A percentile compares a stretch with the other conserved stretches of the same genome.
phyloP scores from a whole-genome alignment of 371 early-diverging fungal genomes.

The Coemansia sp. region DNA sequence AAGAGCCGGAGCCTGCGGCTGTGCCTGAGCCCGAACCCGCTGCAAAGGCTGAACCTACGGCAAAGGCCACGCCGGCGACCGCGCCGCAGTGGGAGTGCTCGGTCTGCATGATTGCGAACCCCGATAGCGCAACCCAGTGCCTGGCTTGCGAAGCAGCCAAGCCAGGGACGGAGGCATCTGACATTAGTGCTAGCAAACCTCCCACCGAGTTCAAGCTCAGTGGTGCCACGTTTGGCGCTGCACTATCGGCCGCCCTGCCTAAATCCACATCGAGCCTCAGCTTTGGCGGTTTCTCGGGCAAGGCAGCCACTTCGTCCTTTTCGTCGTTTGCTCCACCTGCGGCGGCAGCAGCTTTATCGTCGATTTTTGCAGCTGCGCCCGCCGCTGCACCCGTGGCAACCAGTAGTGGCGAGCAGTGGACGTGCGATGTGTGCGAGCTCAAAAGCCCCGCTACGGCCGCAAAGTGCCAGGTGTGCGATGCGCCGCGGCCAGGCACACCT shows the following conservation, averaged over 20 bases:
- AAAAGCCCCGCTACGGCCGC: constrained; percentile 10
- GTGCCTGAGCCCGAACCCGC: not conserved
- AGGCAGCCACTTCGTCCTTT: not conserved
- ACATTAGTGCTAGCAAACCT: too few relatives aligned
- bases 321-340: not conserved
- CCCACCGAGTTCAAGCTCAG: constrained; percentile 9
- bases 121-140: constrained; percentile 14
- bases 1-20: not conserved
- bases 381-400: not conserved
- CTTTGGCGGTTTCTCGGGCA: not conserved
- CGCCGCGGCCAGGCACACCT: constrained; percentile 9
- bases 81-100: constrained; percentile 15
- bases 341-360: not conserved
- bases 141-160: constrained; percentile 16
- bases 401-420: constrained; percentile 7
- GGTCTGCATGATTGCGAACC: constrained; percentile 22
- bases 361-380: not conserved
- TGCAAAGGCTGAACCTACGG: not conserved
- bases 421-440: constrained; percentile 21
- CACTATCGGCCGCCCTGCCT: constrained; percentile 1
- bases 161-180: constrained; percentile 4
- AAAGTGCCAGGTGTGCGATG: constrained; percentile 18
- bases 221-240: constrained; percentile 8
- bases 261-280: not conserved
- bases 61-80: not conserved